These are phyloP conservation scores for Candida ficus DNA, from an alignment of 805 yeast species.

Conservation along the genomic window DNA sequence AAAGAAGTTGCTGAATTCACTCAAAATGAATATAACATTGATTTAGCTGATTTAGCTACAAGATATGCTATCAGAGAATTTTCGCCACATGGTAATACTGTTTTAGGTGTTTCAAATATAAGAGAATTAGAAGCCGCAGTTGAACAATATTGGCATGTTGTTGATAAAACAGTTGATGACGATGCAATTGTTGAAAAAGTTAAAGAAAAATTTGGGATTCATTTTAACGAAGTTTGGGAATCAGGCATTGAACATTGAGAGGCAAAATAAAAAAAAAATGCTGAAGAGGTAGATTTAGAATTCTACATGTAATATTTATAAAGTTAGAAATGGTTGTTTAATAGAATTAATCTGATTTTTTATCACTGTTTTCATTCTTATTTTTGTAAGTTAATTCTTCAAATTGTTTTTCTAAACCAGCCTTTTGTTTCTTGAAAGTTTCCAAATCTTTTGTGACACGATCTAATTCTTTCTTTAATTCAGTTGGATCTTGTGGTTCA, in stretches of 20 bases:
- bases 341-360: conserved; percentile 23
- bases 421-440: conserved; percentile 45
- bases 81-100: conserved; percentile 45
- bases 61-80: conserved; percentile 58
- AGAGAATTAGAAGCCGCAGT: conserved; percentile 63
- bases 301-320: too few species aligned
- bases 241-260: conserved; percentile 34
- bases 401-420: conserved; percentile 44
- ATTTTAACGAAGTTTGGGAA: conserved; percentile 63
- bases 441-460: conserved; percentile 40
- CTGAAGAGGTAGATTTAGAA: too few species aligned
- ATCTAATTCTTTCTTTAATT: conserved; percentile 19
- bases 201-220: conserved; percentile 42
- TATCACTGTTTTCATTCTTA: conserved; percentile 12
- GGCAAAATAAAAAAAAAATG: too few species aligned
- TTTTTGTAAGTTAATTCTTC: conserved; percentile 33
- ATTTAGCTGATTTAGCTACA: conserved; percentile 78
- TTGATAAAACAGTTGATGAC: conserved; percentile 25
- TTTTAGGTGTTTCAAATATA: conserved; percentile 69
- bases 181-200: conserved; percentile 37
- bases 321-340: neutral
- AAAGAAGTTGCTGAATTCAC: conserved; percentile 35
- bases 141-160: conserved; percentile 46
- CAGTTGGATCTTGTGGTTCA: conserved; percentile 13
- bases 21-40: conserved; percentile 35